phyloP scores from a whole-genome alignment of 352 stramenopile genomes.

The Globisporangium ultimum region DNA sequence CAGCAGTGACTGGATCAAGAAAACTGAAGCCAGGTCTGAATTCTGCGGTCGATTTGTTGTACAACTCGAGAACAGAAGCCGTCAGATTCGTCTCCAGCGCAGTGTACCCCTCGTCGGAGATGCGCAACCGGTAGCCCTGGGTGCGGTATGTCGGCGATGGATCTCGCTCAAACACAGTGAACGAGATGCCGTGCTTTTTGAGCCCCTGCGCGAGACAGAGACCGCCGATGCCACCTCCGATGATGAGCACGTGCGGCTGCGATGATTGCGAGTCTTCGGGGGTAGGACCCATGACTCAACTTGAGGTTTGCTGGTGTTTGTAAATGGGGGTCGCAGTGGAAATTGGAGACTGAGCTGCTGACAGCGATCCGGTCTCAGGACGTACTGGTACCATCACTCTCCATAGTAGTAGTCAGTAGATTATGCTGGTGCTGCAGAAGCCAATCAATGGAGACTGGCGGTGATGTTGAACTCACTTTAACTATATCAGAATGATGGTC shows the following conservation, averaged over 20 bases:
- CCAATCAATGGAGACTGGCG: not conserved
- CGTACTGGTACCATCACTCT: no score
- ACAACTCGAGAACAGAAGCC: slow-evolving; percentile 39
- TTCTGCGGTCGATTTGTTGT: slow-evolving; percentile 39
- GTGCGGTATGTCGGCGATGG: slow-evolving; percentile 48
- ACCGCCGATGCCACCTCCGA: slow-evolving; percentile 48
- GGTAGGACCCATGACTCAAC: not conserved
- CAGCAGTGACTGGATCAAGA: slow-evolving; percentile 33
- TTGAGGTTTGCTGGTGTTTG: not conserved
- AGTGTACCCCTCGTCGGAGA: slow-evolving; percentile 49
- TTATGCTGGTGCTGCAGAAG: no score
- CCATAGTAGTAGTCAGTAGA: no score
- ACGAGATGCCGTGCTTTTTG: slow-evolving; percentile 46
- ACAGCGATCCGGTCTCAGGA: no score
- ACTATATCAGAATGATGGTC: no score
- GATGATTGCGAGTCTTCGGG: not conserved
- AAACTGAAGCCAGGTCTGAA: slow-evolving; percentile 43
- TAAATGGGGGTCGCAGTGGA: not conserved
- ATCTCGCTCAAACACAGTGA: slow-evolving; percentile 62
- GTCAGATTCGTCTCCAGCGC: slow-evolving; percentile 41
- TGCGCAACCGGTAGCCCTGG: slow-evolving; percentile 53
- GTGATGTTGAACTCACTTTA: no score
- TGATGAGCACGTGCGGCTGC: slow-evolving; percentile 30
- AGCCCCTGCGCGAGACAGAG: slow-evolving; percentile 57
- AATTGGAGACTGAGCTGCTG: not conserved